Conservation (phyloP, 768 basidiomycete genomes). For the Lanmaoa pseudosensibilis region DNA sequence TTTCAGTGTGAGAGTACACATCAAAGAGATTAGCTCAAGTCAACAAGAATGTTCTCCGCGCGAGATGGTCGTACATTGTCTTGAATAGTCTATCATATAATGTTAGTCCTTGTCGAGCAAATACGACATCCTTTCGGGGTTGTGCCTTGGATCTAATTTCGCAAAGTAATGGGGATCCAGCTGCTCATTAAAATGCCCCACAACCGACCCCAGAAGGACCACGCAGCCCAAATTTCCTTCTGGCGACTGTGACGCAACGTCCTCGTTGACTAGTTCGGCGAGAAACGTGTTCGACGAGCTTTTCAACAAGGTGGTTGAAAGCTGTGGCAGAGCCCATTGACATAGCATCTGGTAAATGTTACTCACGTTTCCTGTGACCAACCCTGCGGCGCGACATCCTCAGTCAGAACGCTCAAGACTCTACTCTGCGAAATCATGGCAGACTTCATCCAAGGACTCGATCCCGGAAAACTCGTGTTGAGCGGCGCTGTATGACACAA, state of each 20-base stretch:
- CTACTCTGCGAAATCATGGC: slow-evolving; percentile 36
- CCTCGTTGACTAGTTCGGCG: background rate
- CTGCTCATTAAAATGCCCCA: too few species aligned
- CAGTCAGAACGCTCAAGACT: background rate
- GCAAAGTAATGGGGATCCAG: background rate
- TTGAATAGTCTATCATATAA: background rate
- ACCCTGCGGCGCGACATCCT: background rate
- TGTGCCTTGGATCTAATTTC: background rate
- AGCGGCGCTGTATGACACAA: slow-evolving; percentile 52
- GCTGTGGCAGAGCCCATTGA: background rate
- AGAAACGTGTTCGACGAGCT: background rate
- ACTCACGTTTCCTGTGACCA: slow-evolving; percentile 5
- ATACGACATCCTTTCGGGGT: background rate
- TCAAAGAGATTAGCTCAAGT: background rate
- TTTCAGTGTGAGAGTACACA: background rate
- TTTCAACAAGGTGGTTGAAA: background rate
- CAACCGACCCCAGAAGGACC: too few species aligned
- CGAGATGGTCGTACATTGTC: background rate
- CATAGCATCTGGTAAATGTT: background rate
- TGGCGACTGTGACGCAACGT: background rate
- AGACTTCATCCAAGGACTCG: slow-evolving; percentile 70
- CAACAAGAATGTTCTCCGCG: background rate
- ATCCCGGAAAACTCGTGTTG: slow-evolving; percentile 68
- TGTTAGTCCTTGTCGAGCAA: background rate
- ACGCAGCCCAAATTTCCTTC: background rate